Evolutionary conservation across 352 stramenopile genomes (phyloP), one percentile per base, ranked within the genome.

Genomic region (Globisporangium solare): DNA sequence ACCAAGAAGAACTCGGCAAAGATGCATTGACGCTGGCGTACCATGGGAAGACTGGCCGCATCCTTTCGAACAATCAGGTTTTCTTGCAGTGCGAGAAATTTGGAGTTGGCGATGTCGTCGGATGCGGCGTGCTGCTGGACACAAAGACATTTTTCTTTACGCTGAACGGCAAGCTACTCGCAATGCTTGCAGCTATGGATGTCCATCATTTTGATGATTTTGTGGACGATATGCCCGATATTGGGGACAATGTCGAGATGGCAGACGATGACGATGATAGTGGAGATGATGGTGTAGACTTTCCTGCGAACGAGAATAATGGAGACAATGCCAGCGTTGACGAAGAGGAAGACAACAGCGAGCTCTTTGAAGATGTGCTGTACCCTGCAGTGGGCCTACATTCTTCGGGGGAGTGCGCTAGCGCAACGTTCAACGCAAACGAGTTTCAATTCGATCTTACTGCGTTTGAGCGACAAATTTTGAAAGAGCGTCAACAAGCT

Each of bases 131-230:
- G 14, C 58, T 89, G 42, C 48, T 80, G 10, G 79, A 87, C 51
- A 75, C 72, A 1, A 72, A 77, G 39, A 89, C 74, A 31, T 86
- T 89, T 54, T 89, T 89, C 59, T 89, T 86, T 54, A 89, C 79
- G 52, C 63, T 82, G 18, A 89, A 89, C 61, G 76, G 76, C 7
- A 61, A 66, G 21, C 53, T 88, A 1, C 63, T 78, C 49, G 76
- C 73, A 3, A 71, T 80, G 48, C 15, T 86, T 11, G 51, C 71
- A 12, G 73, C 73, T 51, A 64, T 55, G 45, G 76, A 86, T 56
- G 73, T 86, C 47, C 66, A 76, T 21, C 64, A 86, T 42, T 56
- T 86, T 13, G 74, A 83, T 47, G 48, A 65, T 53, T 74, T 79
- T 64, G 41, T 61, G 13, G 51, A 55, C n/a, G 60, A 56, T 37